Conservation (phyloP, 2,329 filamentous ascomycete genomes). For the Calonectria crousiana region DNA sequence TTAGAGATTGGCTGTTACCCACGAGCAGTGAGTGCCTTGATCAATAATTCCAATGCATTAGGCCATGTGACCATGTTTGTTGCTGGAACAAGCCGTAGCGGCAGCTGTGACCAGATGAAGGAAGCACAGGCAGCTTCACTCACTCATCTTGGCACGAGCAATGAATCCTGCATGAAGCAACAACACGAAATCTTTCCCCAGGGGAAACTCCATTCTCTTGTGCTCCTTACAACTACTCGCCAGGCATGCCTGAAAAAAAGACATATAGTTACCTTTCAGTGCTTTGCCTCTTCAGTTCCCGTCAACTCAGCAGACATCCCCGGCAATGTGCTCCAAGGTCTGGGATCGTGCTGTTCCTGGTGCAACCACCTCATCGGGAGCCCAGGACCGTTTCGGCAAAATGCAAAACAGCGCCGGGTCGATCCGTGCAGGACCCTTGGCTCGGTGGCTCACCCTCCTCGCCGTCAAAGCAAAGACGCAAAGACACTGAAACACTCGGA, state of each 20-base stretch:
- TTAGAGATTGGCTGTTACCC: neutral
- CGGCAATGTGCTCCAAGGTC: neutral
- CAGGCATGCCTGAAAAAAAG: neutral
- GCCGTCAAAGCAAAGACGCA: slow-evolving; percentile 3
- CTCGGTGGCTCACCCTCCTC: neutral
- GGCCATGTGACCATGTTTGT: neutral
- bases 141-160: neutral
- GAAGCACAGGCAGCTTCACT: neutral
- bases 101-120: neutral
- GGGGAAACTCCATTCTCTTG: neutral
- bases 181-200: neutral
- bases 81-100: neutral
- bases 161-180: neutral
- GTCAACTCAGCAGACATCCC: neutral
- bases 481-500: neutral
- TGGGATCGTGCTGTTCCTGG: neutral
- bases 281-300: neutral
- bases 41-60: neutral
- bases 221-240: neutral
- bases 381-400: neutral
- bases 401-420: neutral
- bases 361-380: neutral
- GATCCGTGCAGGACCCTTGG: slow-evolving; percentile 1
- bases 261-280: neutral
- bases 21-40: neutral